These are phyloP conservation scores for Stephanodiscus triporus DNA, from an alignment of 108 stramenopile genomes.

Conservation along the genomic window DNA sequence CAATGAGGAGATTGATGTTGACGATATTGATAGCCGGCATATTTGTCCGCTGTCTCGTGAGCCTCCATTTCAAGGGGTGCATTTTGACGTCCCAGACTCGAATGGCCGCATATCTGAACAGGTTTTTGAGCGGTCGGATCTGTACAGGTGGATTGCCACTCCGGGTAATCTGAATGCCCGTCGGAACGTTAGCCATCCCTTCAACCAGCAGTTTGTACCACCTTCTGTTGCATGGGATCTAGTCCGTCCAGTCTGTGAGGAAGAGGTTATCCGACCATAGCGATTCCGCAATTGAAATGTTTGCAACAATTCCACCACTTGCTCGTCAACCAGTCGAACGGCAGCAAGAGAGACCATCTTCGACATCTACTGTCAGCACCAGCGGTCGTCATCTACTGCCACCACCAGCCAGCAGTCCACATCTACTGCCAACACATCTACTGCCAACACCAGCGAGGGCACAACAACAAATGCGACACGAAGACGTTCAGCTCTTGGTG, in stretches of 20 bases:
- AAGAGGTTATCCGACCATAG: background rate
- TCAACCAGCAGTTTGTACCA: background rate
- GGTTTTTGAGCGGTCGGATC: background rate
- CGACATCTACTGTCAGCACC: no score
- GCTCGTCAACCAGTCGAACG: background rate
- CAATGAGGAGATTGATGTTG: no score
- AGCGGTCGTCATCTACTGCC: background rate
- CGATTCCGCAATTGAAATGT: background rate
- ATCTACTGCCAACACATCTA: background rate
- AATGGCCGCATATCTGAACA: no score
- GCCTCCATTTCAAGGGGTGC: background rate
- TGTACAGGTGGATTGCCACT: background rate
- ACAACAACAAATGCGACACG: background rate
- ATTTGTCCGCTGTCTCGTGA: background rate
- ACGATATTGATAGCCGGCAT: background rate
- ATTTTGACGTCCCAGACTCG: background rate
- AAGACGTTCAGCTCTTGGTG: background rate
- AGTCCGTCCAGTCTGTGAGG: background rate
- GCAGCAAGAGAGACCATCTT: no score
- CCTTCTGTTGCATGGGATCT: no score
- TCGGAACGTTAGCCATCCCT: constrained; percentile 3
- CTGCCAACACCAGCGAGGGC: background rate
- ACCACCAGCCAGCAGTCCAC: background rate
- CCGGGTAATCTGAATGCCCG: background rate
- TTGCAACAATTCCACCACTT: background rate